phyloP scores from a whole-genome alignment of 1,139 yeast genomes.

The Geotrichum siamense region DNA sequence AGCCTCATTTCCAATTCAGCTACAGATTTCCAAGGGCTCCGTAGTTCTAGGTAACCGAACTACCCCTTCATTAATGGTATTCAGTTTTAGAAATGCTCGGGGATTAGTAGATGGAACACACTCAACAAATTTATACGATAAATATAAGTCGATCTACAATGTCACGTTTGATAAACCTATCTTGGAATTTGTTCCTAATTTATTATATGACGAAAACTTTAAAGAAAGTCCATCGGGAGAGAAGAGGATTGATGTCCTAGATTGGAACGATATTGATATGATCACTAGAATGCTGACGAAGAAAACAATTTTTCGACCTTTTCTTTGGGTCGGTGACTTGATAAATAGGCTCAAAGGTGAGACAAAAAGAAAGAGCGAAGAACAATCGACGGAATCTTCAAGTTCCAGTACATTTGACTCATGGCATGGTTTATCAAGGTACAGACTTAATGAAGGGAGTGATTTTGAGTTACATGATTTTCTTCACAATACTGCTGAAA shows the following conservation, averaged over 20 bases:
- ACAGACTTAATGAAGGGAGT: slow-evolving; percentile 22
- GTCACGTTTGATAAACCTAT: slow-evolving; percentile 46
- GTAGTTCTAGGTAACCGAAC: slow-evolving; percentile 69
- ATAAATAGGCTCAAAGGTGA: background rate
- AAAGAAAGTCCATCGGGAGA: slow-evolving; percentile 1
- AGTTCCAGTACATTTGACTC: slow-evolving; percentile 5
- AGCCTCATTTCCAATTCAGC: slow-evolving; percentile 50
- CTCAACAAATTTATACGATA: slow-evolving; percentile 48
- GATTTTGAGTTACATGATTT: slow-evolving; percentile 12
- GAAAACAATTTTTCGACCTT: slow-evolving; percentile 7
- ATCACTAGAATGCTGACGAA: slow-evolving; percentile 1
- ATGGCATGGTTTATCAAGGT: slow-evolving; percentile 39
- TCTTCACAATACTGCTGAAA: slow-evolving; percentile 4
- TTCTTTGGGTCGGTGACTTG: background rate
- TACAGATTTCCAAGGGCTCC: slow-evolving; percentile 61
- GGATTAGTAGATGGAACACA: slow-evolving; percentile 54
- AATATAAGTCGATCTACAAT: slow-evolving; percentile 43
- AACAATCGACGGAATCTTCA: background rate
- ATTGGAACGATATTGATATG: slow-evolving; percentile 5
- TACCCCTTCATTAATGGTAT: slow-evolving; percentile 65
- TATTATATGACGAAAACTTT: slow-evolving; percentile 40
- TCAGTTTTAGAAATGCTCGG: slow-evolving; percentile 50
- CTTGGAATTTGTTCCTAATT: slow-evolving; percentile 60
- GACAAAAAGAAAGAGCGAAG: background rate
- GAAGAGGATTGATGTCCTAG: background rate